phyloP scores from a whole-genome alignment of 1,284 basidiomycete species.

The Boletus mariae region DNA sequence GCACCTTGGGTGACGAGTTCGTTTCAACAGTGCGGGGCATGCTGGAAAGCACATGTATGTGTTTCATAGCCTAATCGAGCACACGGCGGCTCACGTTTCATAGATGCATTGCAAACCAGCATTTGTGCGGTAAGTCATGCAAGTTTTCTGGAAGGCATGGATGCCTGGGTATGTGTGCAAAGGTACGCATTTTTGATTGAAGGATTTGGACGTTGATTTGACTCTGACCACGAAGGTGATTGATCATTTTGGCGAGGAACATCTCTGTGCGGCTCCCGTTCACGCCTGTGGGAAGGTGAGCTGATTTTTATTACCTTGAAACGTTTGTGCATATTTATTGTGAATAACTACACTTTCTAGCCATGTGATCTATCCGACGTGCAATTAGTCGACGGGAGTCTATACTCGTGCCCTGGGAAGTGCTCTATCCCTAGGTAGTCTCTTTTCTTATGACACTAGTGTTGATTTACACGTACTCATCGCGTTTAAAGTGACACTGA shows the following conservation, averaged over 20 bases:
- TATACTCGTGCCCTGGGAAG: conserved; percentile 40
- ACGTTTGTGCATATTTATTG: background rate
- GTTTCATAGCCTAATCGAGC: conserved; percentile 1
- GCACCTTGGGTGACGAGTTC: background rate
- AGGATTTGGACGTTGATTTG: background rate
- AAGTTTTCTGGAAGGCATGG: conserved; percentile 41
- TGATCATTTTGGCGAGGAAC: conserved; percentile 43
- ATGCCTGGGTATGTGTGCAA: conserved; percentile 47
- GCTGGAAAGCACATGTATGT: conserved; percentile 48
- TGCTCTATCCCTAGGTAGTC: conserved; percentile 45
- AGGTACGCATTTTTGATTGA: conserved; percentile 32
- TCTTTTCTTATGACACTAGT: accelerated
- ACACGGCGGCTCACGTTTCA: background rate
- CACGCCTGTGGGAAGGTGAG: conserved; percentile 55
- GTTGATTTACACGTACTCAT: background rate
- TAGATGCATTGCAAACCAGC: conserved; percentile 47
- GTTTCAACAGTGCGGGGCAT: conserved; percentile 48
- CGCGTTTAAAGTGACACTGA: conserved; percentile 34
- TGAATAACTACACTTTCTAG: conserved; percentile 31
- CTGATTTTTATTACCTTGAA: background rate
- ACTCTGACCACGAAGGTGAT: conserved; percentile 27
- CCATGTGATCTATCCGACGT: conserved; percentile 42
- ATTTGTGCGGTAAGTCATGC: conserved; percentile 51
- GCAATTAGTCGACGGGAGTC: conserved; percentile 28
- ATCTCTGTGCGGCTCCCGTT: conserved; percentile 48